Evolutionary conservation across 2,329 filamentous ascomycete species (phyloP).

Genomic region (Fusarium virguliforme): DNA sequence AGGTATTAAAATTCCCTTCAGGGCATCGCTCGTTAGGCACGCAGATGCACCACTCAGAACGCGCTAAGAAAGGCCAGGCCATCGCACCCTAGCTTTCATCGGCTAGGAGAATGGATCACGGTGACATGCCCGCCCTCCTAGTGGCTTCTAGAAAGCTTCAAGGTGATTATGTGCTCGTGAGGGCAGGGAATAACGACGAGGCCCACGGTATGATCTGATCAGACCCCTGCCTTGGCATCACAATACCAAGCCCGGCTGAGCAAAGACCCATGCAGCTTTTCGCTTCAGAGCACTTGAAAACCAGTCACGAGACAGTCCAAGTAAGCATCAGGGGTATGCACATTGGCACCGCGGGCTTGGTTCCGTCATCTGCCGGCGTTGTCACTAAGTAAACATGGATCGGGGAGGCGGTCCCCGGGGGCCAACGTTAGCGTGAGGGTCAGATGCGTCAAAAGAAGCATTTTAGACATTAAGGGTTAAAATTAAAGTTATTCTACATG

Average conservation of each 20-base stretch:
- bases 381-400: not conserved
- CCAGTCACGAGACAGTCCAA: conserved; percentile 1
- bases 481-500: not conserved
- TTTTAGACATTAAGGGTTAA: conserved; percentile 11
- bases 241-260: not conserved
- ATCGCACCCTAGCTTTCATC: too few relatives aligned
- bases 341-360: not conserved
- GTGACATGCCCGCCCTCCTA: too few relatives aligned
- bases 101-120: too few relatives aligned
- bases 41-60: too few relatives aligned
- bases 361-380: conserved; percentile 5
- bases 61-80: too few relatives aligned
- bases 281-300: not conserved
- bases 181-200: too few relatives aligned
- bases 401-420: not conserved
- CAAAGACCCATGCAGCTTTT: not conserved
- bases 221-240: not conserved
- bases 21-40: too few relatives aligned
- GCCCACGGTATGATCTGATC: not conserved
- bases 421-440: not conserved
- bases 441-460: not conserved
- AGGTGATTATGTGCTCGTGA: too few relatives aligned
- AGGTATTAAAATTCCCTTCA: too few relatives aligned
- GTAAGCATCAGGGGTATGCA: not conserved
- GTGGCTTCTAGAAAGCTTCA: too few relatives aligned